Percentiles rank a stretch among this genome's conserved stretches.
Conservation (phyloP, 2,329 filamentous ascomycete species). For the Boeremia lycopersici region DNA sequence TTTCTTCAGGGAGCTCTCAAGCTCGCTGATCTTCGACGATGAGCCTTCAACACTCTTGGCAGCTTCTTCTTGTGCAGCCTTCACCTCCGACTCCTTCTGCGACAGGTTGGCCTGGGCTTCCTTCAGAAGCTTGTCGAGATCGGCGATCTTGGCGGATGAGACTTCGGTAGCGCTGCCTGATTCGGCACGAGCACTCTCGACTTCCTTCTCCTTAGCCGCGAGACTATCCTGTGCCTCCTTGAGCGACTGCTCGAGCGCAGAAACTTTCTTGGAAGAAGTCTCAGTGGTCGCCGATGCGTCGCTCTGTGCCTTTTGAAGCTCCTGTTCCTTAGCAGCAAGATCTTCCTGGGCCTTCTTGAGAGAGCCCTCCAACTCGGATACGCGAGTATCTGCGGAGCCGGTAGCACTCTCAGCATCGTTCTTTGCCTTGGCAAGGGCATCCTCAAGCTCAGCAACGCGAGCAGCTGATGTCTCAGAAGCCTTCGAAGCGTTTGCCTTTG, state of each 20-base stretch:
- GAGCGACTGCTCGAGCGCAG: constrained; percentile 35
- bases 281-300: constrained; percentile 20
- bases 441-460: constrained; percentile 23
- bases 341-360: constrained; percentile 24
- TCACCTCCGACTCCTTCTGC: constrained; percentile 31
- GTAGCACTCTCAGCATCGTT: constrained; percentile 17
- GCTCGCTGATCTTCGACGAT: constrained; percentile 27
- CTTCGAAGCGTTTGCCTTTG: constrained; percentile 23
- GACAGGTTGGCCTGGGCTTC: constrained; percentile 24
- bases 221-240: constrained; percentile 31
- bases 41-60: constrained; percentile 27
- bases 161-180: constrained; percentile 25
- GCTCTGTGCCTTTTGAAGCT: constrained; percentile 26
- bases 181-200: constrained; percentile 25
- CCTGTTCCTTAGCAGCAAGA: constrained; percentile 29
- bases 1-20: constrained; percentile 31
- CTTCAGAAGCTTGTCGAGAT: constrained; percentile 31
- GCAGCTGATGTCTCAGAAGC: constrained; percentile 19
- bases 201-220: constrained; percentile 29
- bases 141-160: constrained; percentile 29
- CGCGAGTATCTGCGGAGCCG: constrained; percentile 20
- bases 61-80: constrained; percentile 26
- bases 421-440: constrained; percentile 12
- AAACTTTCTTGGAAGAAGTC: constrained; percentile 21
- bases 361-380: constrained; percentile 21